Base-by-base conservation (phyloP, 768 basidiomycete species). In the Russula compacta region DNA sequence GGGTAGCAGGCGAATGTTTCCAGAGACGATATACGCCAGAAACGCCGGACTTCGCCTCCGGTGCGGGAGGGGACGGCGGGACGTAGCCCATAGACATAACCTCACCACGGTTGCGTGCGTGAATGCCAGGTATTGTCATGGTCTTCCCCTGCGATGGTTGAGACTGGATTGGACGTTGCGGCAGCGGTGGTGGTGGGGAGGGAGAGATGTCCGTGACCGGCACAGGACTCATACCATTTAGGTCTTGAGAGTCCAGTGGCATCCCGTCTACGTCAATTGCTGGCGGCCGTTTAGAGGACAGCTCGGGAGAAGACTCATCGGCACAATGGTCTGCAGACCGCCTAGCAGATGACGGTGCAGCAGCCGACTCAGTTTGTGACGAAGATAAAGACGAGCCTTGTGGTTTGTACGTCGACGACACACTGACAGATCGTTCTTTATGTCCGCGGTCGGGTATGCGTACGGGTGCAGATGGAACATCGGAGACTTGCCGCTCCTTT, bases 121-220 rank as follows among this genome's bases (percentile, higher is more conserved):
- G 90, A 61, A 93, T 93, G 2, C 89, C 88, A 9, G 91, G 91
- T 64, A 93, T 92, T 14, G 82, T 84, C 91, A 93, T 93, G 44
- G 80, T 86, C 67, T 83, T 86, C 35, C 83, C 86, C 69, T 84
- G 83, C 8, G 76, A 71, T 3, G 90, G 90, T 68, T 92, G 91
- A 17, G 83, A 83, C 65, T 85, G 82, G 65, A 89, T 88, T 8
- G 85, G 82, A 17, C 77, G 73, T 10, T 69, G 66, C 2, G 76
- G 53, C 19, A 51, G 29, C 15, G 56, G 59, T 48, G 56, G 44
- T 21, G 59, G 56, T 48, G 56, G 39, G 21, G 59, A 53, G 5
- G 54, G 54, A 12, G 48, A 53, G 33, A 56, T 19, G 21, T 40
- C 32, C 17, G 51, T 52, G 48, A 47, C 51, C 1, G 56, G 52